Percentiles rank a stretch among this genome's conserved stretches.
phyloP scores from a whole-genome alignment of 179 eudicot genomes.

The Nepenthes alata region DNA sequence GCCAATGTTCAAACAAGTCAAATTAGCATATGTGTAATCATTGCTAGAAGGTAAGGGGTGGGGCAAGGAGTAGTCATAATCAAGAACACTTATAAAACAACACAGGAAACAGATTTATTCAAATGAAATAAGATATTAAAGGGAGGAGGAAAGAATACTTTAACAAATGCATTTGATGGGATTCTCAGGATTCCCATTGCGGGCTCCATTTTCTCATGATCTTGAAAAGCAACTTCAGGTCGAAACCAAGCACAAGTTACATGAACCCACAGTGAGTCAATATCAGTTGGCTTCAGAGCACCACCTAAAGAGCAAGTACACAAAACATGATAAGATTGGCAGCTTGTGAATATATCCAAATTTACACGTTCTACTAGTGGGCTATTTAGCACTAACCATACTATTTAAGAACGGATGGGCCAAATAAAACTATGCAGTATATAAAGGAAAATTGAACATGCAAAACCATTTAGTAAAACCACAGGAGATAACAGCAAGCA shows the following conservation, averaged over 20 bases:
- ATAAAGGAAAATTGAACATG: no score
- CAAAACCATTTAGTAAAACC: no score
- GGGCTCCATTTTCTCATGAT: conserved; percentile 80
- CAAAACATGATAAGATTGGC: neutral
- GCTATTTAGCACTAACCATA: neutral
- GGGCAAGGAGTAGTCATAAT: neutral
- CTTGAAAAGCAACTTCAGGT: conserved; percentile 72
- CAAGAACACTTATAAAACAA: neutral
- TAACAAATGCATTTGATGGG: conserved; percentile 50
- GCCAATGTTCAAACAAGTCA: conserved; percentile 13
- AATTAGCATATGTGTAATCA: neutral
- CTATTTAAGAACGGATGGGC: no score
- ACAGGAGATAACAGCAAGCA: no score
- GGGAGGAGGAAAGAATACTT: conserved; percentile 26
- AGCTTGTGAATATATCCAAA: neutral
- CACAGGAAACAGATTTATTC: no score
- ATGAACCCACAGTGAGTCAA: conserved; percentile 81
- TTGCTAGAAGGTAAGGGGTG: neutral
- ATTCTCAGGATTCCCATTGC: conserved; percentile 65
- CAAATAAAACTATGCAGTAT: no score
- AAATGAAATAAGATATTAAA: neutral
- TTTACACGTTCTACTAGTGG: neutral
- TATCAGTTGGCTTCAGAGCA: conserved; percentile 87
- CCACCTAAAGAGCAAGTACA: conserved; percentile 48
- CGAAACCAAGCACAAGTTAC: conserved; percentile 96